These are phyloP conservation scores for Xylaria sp. DNA, from an alignment of 2,329 filamentous ascomycete genomes.

Conservation along the genomic window DNA sequence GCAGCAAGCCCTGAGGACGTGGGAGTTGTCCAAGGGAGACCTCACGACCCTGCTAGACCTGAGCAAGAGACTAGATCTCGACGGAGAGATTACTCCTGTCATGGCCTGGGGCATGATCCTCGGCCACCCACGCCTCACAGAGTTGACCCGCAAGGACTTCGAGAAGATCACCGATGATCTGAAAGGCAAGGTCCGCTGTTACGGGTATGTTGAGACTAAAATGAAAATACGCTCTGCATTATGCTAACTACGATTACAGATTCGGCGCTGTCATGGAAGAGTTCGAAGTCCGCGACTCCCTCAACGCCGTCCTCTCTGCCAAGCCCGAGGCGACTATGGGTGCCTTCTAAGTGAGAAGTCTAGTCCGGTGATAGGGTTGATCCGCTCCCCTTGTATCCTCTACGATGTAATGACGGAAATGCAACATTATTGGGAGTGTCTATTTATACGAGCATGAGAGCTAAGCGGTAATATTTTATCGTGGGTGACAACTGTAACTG, in stretches of 20 bases:
- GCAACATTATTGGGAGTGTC: constrained; percentile 27
- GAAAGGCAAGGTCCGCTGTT: constrained; percentile 85
- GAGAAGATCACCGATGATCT: constrained; percentile 78
- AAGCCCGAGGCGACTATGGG: constrained; percentile 57
- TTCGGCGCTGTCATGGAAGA: constrained; percentile 74
- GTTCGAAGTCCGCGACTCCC: constrained; percentile 79
- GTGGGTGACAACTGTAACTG: constrained; percentile 17
- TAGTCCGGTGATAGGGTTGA: constrained; percentile 13
- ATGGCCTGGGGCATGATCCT: constrained; percentile 92
- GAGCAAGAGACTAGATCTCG: constrained; percentile 82
- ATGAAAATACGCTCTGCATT: not conserved
- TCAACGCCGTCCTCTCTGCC: constrained; percentile 75
- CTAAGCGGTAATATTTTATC: constrained; percentile 21
- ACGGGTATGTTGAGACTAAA: constrained; percentile 73
- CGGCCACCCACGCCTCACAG: constrained; percentile 73
- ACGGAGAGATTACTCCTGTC: constrained; percentile 92
- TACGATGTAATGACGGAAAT: constrained; percentile 37
- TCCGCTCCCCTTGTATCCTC: constrained; percentile 30
- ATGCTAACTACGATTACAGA: constrained; percentile 51
- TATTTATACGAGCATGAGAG: constrained; percentile 19
- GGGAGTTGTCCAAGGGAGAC: constrained; percentile 80
- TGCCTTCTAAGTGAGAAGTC: constrained; percentile 36
- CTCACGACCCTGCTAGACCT: constrained; percentile 85
- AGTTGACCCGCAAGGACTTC: constrained; percentile 76
- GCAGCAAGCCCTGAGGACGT: constrained; percentile 72